A percentile compares a stretch with the other conserved stretches of the same genome.
These are phyloP conservation scores for Trypanosoma cruzi DNA, from an alignment of 208 protist species.

Conservation along the genomic window DNA sequence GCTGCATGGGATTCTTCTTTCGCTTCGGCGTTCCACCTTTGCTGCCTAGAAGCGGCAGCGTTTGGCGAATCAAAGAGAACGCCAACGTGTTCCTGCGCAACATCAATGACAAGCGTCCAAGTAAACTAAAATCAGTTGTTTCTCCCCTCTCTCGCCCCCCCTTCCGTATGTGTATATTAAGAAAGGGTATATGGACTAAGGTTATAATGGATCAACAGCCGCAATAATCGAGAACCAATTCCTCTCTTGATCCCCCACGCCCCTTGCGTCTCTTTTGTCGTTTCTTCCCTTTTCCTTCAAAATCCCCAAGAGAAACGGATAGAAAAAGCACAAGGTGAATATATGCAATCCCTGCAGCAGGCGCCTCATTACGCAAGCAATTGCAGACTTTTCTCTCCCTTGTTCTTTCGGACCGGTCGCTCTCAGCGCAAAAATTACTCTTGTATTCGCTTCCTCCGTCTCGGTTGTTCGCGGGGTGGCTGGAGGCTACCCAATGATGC, in stretches of 20 bases:
- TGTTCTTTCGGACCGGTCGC: too few relatives aligned
- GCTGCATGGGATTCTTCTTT: slow-evolving; percentile 90
- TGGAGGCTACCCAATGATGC: too few relatives aligned
- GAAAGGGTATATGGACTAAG: too few relatives aligned
- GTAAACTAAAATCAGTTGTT: background rate
- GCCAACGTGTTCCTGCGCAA: slow-evolving; percentile 32
- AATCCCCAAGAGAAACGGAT: background rate
- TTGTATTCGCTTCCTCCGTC: background rate
- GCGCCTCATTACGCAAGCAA: background rate
- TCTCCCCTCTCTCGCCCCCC: background rate
- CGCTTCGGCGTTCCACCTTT: slow-evolving; percentile 92
- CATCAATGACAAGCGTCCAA: slow-evolving; percentile 21
- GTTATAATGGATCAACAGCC: background rate
- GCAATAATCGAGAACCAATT: background rate
- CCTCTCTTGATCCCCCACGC: background rate
- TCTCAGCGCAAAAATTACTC: too few relatives aligned
- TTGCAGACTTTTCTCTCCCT: slow-evolving; percentile 1
- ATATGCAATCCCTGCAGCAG: too few relatives aligned
- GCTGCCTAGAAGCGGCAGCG: slow-evolving; percentile 69
- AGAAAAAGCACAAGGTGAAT: too few relatives aligned
- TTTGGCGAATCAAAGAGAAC: slow-evolving; percentile 57
- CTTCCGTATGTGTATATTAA: slow-evolving; percentile 3
- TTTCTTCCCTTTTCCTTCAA: background rate
- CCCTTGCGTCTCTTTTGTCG: slow-evolving; percentile 4
- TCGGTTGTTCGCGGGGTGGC: too few relatives aligned